A percentile compares a stretch with the other conserved stretches of the same genome.
Evolutionary conservation across 75 land plant genomes (phyloP).

Genomic region (Cupressus sempervirens): DNA sequence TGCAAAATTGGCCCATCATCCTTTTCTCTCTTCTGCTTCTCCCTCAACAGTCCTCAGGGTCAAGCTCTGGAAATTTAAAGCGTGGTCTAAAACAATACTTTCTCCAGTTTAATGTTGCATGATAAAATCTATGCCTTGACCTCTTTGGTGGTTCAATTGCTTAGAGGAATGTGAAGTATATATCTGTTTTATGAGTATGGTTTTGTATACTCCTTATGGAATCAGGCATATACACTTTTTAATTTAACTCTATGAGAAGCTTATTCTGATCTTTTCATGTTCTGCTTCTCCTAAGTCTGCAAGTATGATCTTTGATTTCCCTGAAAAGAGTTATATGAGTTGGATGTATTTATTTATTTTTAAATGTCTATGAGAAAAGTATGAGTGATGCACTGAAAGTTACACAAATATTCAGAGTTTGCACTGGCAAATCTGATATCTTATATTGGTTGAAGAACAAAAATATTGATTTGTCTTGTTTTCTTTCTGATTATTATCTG

Average conservation of each 20-base stretch:
- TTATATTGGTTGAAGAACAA: not conserved
- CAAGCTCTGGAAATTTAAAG: not conserved
- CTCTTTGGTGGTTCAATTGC: not conserved
- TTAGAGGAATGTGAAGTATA: not conserved
- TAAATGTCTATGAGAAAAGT: not conserved
- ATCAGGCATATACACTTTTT: not conserved
- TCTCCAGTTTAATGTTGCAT: not conserved
- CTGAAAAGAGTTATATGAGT: not conserved
- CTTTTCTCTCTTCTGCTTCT: not conserved
- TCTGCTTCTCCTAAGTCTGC: not conserved
- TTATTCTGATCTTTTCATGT: not conserved
- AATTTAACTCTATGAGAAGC: not conserved
- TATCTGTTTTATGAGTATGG: not conserved
- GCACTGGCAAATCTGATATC: not conserved
- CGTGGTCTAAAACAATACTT: not conserved
- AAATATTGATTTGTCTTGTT: not conserved
- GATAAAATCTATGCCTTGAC: not conserved
- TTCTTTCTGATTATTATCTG: not conserved
- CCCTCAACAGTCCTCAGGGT: not conserved
- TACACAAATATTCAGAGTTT: not conserved
- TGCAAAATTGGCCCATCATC: not conserved
- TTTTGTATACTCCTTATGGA: not conserved
- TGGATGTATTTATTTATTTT: not conserved
- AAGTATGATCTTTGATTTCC: not conserved
- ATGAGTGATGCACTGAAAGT: not conserved